phyloP scores from a whole-genome alignment of 23 red algal genomes.

The Gracilaria caudata region DNA sequence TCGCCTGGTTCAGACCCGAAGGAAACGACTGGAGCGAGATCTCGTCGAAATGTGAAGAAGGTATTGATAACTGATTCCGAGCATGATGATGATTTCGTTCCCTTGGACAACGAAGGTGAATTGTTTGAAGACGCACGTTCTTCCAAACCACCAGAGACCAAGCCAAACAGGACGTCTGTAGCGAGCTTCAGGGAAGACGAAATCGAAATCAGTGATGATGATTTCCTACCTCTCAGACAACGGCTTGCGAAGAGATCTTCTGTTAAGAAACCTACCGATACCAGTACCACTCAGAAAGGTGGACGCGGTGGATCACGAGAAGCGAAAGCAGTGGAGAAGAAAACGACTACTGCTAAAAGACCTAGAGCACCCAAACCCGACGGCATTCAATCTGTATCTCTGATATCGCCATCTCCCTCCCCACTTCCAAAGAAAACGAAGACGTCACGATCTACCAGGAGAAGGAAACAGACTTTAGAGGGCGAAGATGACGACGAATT shows the following conservation, averaged over 20 bases:
- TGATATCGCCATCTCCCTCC: slow-evolving; percentile 42
- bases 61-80: not conserved
- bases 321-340: not conserved
- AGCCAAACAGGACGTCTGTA: not conserved
- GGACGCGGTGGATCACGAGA: not conserved
- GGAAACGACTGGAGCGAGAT: not conserved
- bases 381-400: not conserved
- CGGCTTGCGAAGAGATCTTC: slow-evolving; percentile 44
- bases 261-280: not conserved
- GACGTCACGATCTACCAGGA: slow-evolving; percentile 6
- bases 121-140: not conserved
- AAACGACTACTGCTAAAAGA: slow-evolving; percentile 16
- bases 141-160: not conserved
- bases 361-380: slow-evolving; percentile 4
- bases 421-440: slow-evolving; percentile 44
- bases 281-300: not conserved
- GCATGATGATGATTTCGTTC: not conserved
- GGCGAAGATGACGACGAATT: slow-evolving; percentile 5
- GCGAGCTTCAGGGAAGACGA: not conserved
- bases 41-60: slow-evolving; percentile 12
- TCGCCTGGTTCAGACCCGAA: not conserved
- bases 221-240: slow-evolving; percentile 28
- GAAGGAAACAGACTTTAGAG: not conserved
- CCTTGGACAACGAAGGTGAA: not conserved
- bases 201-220: slow-evolving; percentile 29